Evolutionary conservation across 768 basidiomycete species (phyloP), one percentile per base, ranked within the genome.

Genomic region (Podaxis sp.): DNA sequence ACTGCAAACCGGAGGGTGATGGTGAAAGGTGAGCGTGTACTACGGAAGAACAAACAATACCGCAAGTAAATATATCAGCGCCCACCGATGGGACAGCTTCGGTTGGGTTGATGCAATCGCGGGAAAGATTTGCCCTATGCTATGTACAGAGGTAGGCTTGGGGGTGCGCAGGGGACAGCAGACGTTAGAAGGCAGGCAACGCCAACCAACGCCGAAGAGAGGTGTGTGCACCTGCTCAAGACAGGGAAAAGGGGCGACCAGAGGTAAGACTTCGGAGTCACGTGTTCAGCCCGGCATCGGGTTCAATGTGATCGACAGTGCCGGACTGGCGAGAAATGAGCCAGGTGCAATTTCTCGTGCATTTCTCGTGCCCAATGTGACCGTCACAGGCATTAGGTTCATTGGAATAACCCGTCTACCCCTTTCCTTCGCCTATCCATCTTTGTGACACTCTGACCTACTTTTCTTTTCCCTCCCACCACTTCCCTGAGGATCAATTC

Each of bases 11-110:
- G 48, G 52, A 37, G 62, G 42, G 32, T 16, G 56, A 57, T 37
- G 36, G 54, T 44, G 55, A 25, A 46, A 55, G 58, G 47, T 32
- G 40, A 40, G 40, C 40, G 44, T 60, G 42, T 55, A 56, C 21
- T 54, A 16, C 28, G 18, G 46, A 36, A 47, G 27, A 57, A 48
- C 11, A 27, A 48, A 47, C 44, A 35, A 28, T 27, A 35, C 28
- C 10, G 44, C 55, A 48, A 47, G 55, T 47, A 57, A 57, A 57
- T 57, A 56, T 56, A 56, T 46, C 55, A 56, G 55, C 55, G 47
- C 55, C 11, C 44, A 47, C 55, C 42, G 55, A 57, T 57, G 55
- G 35, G 44, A 57, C 55, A 28, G 28, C 28, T 48, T 36, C 55
- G 55, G 55, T 28, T 57, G 32, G 10, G 55, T n/a, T 47, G 32